Conservation (phyloP, 164 flowering plant genomes). For the Brasenia schreberi region DNA sequence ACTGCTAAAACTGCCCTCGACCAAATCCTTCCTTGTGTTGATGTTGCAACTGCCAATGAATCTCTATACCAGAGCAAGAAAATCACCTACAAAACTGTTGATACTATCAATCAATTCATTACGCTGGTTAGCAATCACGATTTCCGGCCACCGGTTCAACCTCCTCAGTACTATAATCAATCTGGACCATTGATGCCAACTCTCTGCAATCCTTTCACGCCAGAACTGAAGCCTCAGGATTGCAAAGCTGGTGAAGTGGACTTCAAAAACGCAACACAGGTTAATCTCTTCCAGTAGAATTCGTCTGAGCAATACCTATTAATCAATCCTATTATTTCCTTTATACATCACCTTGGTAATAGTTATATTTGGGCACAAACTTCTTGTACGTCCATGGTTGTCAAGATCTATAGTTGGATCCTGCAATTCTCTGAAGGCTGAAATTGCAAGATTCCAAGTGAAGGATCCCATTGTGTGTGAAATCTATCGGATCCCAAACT, state of each 20-base stretch:
- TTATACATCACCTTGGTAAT: background rate
- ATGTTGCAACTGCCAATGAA: conserved; percentile 40
- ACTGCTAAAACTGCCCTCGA: conserved; percentile 43
- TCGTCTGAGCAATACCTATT: too few species aligned
- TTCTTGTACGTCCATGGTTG: background rate
- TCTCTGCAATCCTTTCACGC: conserved; percentile 44
- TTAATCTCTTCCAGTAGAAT: conserved; percentile 4
- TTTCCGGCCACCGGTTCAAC: conserved; percentile 23
- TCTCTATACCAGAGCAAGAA: conserved; percentile 34
- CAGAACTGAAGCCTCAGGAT: conserved; percentile 24
- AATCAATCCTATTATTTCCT: background rate
- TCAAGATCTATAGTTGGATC: too few species aligned
- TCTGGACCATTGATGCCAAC: conserved; percentile 50
- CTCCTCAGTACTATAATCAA: conserved; percentile 35
- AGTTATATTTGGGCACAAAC: background rate
- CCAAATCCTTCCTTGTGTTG: conserved; percentile 43
- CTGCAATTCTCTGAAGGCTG: background rate
- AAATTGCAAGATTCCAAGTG: too few species aligned
- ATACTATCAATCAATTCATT: conserved; percentile 33
- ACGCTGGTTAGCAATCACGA: conserved; percentile 44
- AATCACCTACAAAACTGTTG: conserved; percentile 32
- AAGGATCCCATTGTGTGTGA: too few species aligned
- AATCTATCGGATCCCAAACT: too few species aligned
- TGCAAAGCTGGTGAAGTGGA: conserved; percentile 41
- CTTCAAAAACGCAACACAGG: conserved; percentile 40